Evolutionary conservation across 2,329 filamentous ascomycete genomes (phyloP), one percentile per base, ranked within the genome.

Genomic region (Leptodontidium sp.): DNA sequence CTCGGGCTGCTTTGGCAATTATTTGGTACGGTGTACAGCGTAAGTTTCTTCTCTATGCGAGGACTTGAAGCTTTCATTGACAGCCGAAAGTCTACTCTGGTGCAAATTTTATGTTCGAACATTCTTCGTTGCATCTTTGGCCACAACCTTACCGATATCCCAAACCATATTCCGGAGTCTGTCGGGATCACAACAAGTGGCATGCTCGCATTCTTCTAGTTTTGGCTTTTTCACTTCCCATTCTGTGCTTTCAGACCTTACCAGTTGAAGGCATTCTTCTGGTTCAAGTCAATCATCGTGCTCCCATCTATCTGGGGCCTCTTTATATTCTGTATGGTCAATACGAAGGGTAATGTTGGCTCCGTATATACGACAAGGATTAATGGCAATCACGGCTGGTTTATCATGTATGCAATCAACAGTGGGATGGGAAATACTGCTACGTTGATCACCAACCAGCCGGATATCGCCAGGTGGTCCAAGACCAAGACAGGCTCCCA

Each of bases 21-120:
- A 84, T 85, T 73, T 85, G 84, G 90, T 89, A 91, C 70, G 87
- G 88, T 0, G 89, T 91, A 50, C 88, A 91, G 72, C 87, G 86
- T 68, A 87, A 87, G 75, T 89, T 8, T 76, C n/a, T n/a, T 17
- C 9, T 24, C 12, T 50, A n/a, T 24, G 21, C 29, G 14, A 8
- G 40, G 4, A 9, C 29, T 40, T 49, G 11, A 49, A 29, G 38
- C 52, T 38, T 15, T 15, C 11, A n/a, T 61, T 69, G n/a, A 68
- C 49, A 11, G 65, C 69, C 64, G 38, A 72, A 74, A 77, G 71
- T 81, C 35, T 79, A 79, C 52, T 78, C 78, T 11, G 88, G 89
- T 0, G 87, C 85, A 0, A 85, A 86, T 55, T 80, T 80, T 72
- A 79, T 82, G 68, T 78, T 78, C 79, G 1, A 79, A 80, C 64